Conservation (phyloP, 805 yeast genomes). For the Wickerhamiella azymoides region DNA sequence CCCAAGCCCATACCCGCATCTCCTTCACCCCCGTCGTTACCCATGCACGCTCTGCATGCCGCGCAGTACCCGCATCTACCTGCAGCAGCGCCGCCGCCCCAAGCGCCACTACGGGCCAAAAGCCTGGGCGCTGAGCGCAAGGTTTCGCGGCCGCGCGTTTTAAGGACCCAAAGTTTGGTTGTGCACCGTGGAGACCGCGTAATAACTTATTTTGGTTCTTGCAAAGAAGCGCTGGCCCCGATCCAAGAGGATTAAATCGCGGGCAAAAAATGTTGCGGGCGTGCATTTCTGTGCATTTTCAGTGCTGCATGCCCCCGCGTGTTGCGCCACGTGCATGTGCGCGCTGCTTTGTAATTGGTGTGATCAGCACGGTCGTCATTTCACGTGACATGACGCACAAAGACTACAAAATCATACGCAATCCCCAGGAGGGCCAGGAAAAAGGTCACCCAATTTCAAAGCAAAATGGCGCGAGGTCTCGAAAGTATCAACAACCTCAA, state of each 20-base stretch:
- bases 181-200: background rate
- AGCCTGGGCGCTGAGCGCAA: background rate
- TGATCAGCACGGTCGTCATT: background rate
- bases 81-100: too few species aligned
- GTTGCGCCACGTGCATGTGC: too few species aligned
- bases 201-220: background rate
- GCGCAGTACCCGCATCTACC: conserved; percentile 1
- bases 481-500: conserved; percentile 1
- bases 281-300: background rate
- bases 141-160: background rate
- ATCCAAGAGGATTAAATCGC: background rate
- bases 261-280: background rate
- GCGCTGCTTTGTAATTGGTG: background rate
- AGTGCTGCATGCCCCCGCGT: too few species aligned
- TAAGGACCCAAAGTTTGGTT: background rate
- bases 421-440: background rate
- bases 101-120: too few species aligned
- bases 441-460: background rate
- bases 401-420: background rate
- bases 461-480: background rate
- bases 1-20: too few species aligned
- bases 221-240: background rate
- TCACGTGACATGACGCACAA: background rate
- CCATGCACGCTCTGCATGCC: conserved; percentile 8
- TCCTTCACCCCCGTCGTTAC: too few species aligned